Base-by-base conservation (phyloP, 495 filamentous ascomycete genomes). In the Aspergillus bridgeri region DNA sequence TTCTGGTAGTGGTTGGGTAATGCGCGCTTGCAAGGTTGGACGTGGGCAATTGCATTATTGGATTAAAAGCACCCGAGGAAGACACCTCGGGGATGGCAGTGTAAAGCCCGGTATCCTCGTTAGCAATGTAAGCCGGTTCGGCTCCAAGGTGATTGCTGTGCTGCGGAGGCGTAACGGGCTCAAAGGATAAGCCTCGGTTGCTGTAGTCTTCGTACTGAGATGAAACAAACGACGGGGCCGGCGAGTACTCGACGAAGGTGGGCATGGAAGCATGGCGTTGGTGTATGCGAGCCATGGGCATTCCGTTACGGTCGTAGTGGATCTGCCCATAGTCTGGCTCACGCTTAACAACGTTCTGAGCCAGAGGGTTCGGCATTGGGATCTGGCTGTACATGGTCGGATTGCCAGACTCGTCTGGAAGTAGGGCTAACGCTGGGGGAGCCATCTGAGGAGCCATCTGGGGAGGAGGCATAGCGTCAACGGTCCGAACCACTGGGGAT, bases 141-240 rank as follows among this genome's bases (percentile, higher is more conserved):
- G 86, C 79, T 22, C 88, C 82, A 27, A 94, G 83, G 53, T 83
- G 83, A 48, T 92, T 72, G 45, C 88, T 79, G 69, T 96, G 91
- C 61, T 98, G 94, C 27, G 94, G 94, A 49, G 94, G 94, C 6
- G 94, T 98, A 57, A 98, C 81, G 19, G 94, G 94, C 78, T 98
- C 94, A 70, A 89, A 98, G 5, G 95, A 98, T 58, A 98, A 84
- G 24, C 91, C 94, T 38, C 95, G 89, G 66, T 92, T 91, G 83
- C 92, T 96, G 79, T 97, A 98, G 64, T 97, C 92, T 68, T 97
- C 93, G 61, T 89, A 95, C 63, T 95, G 90, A 5, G 95, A 98
- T 5, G 95, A 97, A 22, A 96, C 91, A 65, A 98, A 97, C 2
- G 94, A 98, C 3, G 94, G 94, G 1, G 94, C 94, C 29, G 94